Base-by-base conservation (phyloP, 192 early-diverging fungal species). In the Neocallimastix lanati region DNA sequence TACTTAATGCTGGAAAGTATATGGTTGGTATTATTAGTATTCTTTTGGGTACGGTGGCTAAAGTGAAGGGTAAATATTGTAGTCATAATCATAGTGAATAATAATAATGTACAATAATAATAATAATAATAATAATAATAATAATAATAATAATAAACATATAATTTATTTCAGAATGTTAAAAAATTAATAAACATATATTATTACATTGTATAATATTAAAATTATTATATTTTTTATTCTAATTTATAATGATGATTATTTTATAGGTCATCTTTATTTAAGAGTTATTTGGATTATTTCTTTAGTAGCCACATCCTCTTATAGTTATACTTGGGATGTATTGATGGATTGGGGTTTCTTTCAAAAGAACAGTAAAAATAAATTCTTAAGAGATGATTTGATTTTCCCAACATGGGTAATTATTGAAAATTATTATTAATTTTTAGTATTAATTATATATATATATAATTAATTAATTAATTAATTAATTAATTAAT, bases 321-420 rank as follows among this genome's bases (percentile, higher is more conserved):
- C 28, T 0, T 85, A 83, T 58, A n/a, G 85, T n/a, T 83, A 84
- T 77, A 81, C 33, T 7, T 87, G 86, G 86, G 86, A 86, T 80
- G 82, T 87, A 0, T 81, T 40, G 21, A 84, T 84, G 50, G 82
- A 82, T 36, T 83, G 85, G 85, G 86, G 86, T 29, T 78, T 85
- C 27, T 81, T 81, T 16, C 79, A 80, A 76, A 38, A 29, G 67
- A 80, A 85, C 29, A 35, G 28, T 27, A 77, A 87, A 29, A 36
- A 86, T 79, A 80, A 76, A 28, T 85, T 83, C 38, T 77, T 87
- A 38, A 80, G 86, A 18, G 82, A 87, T 38, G 83, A 86, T 28
- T 83, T 87, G 29, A 77, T 83, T 13, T 87, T 84, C 35, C 82
- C 85, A 12, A 77, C 77, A 18, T 87, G 82, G 81, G n/a, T 87